Percentiles rank a stretch among this genome's conserved stretches.
Evolutionary conservation across 257 asterid species (phyloP).

Genomic region (Nyctanthes arbortristis): DNA sequence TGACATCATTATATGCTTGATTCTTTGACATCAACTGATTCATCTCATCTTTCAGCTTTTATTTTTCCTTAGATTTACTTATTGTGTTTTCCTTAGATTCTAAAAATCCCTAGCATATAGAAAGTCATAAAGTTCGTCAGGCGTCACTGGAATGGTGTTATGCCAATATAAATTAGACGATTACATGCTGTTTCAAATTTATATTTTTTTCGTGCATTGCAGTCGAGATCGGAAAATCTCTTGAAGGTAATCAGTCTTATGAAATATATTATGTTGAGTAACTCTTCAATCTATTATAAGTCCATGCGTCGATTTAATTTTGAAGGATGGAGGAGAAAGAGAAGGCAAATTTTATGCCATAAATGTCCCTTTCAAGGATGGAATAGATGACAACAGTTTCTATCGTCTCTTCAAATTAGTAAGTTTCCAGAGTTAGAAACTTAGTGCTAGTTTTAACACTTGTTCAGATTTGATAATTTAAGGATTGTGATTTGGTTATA

Average conservation of each 20-base stretch:
- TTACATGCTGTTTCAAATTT: background rate
- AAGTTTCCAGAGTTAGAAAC: constrained; percentile 22
- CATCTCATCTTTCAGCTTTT: background rate
- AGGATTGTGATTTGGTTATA: constrained; percentile 30
- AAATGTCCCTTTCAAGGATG: constrained; percentile 95
- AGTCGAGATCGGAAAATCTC: background rate
- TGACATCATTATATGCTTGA: background rate
- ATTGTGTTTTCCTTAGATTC: background rate
- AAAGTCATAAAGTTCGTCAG: background rate
- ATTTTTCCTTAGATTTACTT: background rate
- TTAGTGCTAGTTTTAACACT: background rate
- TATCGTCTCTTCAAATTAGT: constrained; percentile 84
- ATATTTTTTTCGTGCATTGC: background rate
- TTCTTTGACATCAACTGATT: background rate
- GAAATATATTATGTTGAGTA: background rate
- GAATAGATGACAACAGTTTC: constrained; percentile 91
- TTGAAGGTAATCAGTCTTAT: background rate
- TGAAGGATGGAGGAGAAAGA: constrained; percentile 94
- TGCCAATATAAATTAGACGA: background rate
- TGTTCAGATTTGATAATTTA: constrained; percentile 13
- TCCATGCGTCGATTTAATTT: constrained; percentile 34
- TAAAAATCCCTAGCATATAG: background rate
- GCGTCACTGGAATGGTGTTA: background rate
- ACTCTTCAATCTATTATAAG: background rate
- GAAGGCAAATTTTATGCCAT: constrained; percentile 95